Evolutionary conservation across 495 filamentous ascomycete species (phyloP), one percentile per base, ranked within the genome.

Genomic region (Neurospora tetraspora): DNA sequence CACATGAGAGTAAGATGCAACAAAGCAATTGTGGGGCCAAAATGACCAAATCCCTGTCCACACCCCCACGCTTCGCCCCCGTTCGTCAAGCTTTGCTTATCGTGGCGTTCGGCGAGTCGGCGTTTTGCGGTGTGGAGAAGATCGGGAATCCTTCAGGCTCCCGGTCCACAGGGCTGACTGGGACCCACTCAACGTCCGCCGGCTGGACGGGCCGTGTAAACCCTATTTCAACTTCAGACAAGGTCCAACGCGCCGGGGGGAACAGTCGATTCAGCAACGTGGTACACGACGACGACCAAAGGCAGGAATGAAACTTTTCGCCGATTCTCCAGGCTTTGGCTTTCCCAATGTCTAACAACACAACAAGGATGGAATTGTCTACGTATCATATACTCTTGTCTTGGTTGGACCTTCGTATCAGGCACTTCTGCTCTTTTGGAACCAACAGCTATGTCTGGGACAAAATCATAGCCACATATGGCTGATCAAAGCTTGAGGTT

Each of bases 341-440:
- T 69, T 23, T 69, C 6, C 65, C 38, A 39, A 39, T 39, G 38
- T 39, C 38, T 39, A 39, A 39, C 38, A 39, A 39, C 38, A 39
- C 38, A 39, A 39, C 38, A 39, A 39, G 38, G 38, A 39, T 39
- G 38, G 38, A 39, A 39, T 10, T 39, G 8, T 39, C 38, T 39
- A 39, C 38, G 38, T 39, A 39, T 39, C 38, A 39, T 39, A 39
- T 69, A 69, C 65, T 69, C 65, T 69, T 20, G 31, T 69, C 65
- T 69, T 34, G 65, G 65, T 69, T 69, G 65, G 65, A 69, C 65
- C 65, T 69, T 69, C 65, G 18, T 69, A 69, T 69, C 27, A 69
- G 65, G 27, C 38, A 39, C 38, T 39, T 39, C 38, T 39, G 38
- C 38, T 39, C 38, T 39, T 11, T 39, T 39, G 38, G 38, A 39